These are phyloP conservation scores for Heliosperma pusillum DNA, from an alignment of 148 eudicot species.

Conservation along the genomic window DNA sequence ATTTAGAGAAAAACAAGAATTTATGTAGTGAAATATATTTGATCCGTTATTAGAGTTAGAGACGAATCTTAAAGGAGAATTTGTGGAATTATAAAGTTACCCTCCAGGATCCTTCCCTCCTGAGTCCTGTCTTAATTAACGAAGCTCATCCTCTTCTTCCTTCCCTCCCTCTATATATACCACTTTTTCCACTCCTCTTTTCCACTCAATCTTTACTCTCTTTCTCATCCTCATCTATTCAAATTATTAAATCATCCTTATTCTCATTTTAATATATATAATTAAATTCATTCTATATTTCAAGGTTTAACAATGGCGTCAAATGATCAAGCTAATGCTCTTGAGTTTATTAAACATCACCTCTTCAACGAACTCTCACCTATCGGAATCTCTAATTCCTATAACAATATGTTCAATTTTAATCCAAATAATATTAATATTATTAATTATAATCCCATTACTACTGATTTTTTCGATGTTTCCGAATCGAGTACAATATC, in stretches of 20 bases:
- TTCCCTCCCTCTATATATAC: constrained; percentile 31
- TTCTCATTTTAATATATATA: neutral
- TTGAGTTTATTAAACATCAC: constrained; percentile 40
- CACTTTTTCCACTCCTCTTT: constrained; percentile 28
- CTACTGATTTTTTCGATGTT: neutral
- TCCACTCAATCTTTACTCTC: constrained; percentile 27
- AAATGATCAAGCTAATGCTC: constrained; percentile 25
- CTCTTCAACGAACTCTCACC: constrained; percentile 45
- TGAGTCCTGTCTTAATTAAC: neutral
- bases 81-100: neutral
- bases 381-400: neutral
- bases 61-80: too few relatives aligned
- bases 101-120: constrained; percentile 27
- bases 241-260: neutral
- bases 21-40: too few relatives aligned
- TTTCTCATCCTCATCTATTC: neutral
- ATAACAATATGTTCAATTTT: neutral
- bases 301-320: constrained; percentile 29
- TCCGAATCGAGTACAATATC: constrained; percentile 17
- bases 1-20: too few relatives aligned
- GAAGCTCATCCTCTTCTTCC: constrained; percentile 18
- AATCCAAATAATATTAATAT: neutral
- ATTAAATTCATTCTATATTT: neutral
- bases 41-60: too few relatives aligned
- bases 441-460: neutral